Evolutionary conservation across 1,284 basidiomycete genomes (phyloP).

Genomic region (Moesziomyces antarcticus): DNA sequence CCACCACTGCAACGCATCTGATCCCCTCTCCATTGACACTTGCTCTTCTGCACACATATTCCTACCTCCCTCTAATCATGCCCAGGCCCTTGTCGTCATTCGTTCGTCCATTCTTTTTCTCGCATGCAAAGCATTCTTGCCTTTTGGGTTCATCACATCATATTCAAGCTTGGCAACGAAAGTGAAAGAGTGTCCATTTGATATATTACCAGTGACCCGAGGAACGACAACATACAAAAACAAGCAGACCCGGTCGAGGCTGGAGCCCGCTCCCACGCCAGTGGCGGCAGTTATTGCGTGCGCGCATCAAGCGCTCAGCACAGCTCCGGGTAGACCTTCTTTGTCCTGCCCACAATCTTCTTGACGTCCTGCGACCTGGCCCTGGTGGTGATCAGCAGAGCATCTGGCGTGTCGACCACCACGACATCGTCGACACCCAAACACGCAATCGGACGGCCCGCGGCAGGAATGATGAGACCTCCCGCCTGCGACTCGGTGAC

Average conservation of each 20-base stretch:
- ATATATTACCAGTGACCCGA: too few species aligned
- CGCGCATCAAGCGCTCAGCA: constrained; percentile 31
- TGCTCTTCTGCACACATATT: background rate
- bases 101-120: background rate
- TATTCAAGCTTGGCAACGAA: too few species aligned
- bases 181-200: too few species aligned
- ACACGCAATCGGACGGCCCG: constrained; percentile 63
- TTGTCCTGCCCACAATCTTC: constrained; percentile 65
- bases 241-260: too few species aligned
- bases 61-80: background rate
- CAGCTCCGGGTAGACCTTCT: constrained; percentile 61
- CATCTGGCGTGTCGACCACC: constrained; percentile 66
- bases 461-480: constrained; percentile 63
- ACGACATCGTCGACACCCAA: constrained; percentile 68
- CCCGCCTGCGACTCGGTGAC: constrained; percentile 66
- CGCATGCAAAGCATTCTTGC: background rate
- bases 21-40: background rate
- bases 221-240: too few species aligned
- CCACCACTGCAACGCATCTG: background rate
- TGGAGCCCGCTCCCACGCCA: too few species aligned
- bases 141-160: too few species aligned
- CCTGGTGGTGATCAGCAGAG: constrained; percentile 64
- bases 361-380: constrained; percentile 67
- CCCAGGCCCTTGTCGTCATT: background rate
- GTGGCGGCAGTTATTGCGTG: too few species aligned